A percentile compares a stretch with the other conserved stretches of the same genome.
These are phyloP conservation scores for Neopestalotiopsis clavispora DNA, from an alignment of 2,329 filamentous ascomycete species.

Conservation along the genomic window DNA sequence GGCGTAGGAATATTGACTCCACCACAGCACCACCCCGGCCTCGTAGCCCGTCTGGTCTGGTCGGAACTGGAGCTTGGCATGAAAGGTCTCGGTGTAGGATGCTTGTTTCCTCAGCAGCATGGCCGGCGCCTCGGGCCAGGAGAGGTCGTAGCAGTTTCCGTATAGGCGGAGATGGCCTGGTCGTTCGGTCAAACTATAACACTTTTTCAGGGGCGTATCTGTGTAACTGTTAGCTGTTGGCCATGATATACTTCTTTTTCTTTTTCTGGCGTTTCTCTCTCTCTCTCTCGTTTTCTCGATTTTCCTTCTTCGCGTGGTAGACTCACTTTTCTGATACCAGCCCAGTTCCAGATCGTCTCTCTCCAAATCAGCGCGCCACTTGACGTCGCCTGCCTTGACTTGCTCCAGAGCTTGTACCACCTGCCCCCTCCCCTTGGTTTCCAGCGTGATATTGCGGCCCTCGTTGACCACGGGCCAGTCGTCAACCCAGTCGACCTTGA, in stretches of 20 bases:
- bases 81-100: conserved; percentile 46
- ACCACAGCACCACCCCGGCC: conserved; percentile 59
- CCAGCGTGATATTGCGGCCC: conserved; percentile 47
- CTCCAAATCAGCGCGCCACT: conserved; percentile 40
- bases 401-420: conserved; percentile 22
- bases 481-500: conserved; percentile 53
- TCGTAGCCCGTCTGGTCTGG: conserved; percentile 49
- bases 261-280: too few species aligned
- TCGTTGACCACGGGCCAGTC: conserved; percentile 58
- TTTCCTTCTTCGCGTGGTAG: background rate
- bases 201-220: conserved; percentile 53
- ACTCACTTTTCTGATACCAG: conserved; percentile 44
- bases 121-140: conserved; percentile 53
- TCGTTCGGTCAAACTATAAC: conserved; percentile 50
- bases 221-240: background rate
- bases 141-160: conserved; percentile 57
- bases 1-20: conserved; percentile 50
- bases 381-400: conserved; percentile 37
- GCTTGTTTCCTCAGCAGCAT: conserved; percentile 60
- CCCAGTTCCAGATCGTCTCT: conserved; percentile 35
- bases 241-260: background rate
- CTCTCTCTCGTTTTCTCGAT: too few species aligned
- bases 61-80: conserved; percentile 49
- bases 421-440: conserved; percentile 36
- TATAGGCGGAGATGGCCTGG: conserved; percentile 51